phyloP scores from a whole-genome alignment of 2,329 filamentous ascomycete species.

The Allantophomopsis lycopodina region DNA sequence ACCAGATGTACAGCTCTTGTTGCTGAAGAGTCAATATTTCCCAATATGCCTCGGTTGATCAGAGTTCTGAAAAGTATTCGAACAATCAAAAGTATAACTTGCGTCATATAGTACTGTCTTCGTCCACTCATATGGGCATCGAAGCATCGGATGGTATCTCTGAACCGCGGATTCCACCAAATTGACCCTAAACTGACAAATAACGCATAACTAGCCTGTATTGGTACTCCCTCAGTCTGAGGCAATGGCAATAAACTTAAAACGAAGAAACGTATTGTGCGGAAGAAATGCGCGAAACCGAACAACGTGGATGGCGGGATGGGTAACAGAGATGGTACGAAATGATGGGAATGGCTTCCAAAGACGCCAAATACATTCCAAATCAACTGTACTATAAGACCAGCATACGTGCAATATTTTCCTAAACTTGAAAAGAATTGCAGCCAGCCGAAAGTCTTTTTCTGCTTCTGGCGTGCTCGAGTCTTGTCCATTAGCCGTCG shows the following conservation, averaged over 20 bases:
- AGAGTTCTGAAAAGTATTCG: slow-evolving; percentile 31
- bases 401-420: slow-evolving; percentile 11
- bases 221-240: background rate
- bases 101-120: slow-evolving; percentile 51
- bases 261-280: too few relatives aligned
- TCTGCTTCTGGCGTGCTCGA: slow-evolving; percentile 21
- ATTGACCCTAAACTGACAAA: slow-evolving; percentile 33
- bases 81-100: slow-evolving; percentile 41
- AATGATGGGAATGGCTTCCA: too few relatives aligned
- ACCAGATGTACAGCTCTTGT: slow-evolving; percentile 32
- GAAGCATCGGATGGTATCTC: slow-evolving; percentile 44
- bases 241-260: too few relatives aligned
- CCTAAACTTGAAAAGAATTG: slow-evolving; percentile 6
- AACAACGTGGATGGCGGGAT: too few relatives aligned
- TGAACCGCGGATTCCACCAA: slow-evolving; percentile 59
- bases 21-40: slow-evolving; percentile 5
- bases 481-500: slow-evolving; percentile 49
- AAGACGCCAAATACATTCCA: slow-evolving; percentile 9
- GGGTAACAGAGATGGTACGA: too few relatives aligned
- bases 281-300: too few relatives aligned
- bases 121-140: slow-evolving; percentile 45
- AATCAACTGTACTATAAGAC: slow-evolving; percentile 12
- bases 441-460: slow-evolving; percentile 10
- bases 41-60: slow-evolving; percentile 9
- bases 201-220: slow-evolving; percentile 24